phyloP scores from a whole-genome alignment of 306 rosid species.

The Lupinus albus region DNA sequence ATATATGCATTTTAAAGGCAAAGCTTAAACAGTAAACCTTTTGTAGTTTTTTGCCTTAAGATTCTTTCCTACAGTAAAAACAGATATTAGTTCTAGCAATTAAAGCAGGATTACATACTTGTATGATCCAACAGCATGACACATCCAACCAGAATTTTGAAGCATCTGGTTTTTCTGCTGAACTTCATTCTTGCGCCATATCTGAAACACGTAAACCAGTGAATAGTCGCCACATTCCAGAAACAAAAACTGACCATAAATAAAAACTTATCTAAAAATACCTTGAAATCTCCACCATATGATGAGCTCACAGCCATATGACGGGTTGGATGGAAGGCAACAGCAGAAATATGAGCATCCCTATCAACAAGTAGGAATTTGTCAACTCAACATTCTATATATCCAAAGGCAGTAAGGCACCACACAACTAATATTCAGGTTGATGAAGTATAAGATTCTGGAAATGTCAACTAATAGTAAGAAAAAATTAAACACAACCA shows the following conservation, averaged over 20 bases:
- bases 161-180: conserved; percentile 50
- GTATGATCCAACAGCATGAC: conserved; percentile 94
- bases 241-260: conserved; percentile 13
- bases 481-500: conserved; percentile 20
- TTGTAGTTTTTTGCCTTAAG: conserved; percentile 16
- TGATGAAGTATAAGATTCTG: conserved; percentile 27
- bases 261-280: conserved; percentile 34
- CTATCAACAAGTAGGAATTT: conserved; percentile 47
- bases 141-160: conserved; percentile 79
- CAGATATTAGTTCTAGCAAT: conserved; percentile 24
- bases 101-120: conserved; percentile 60
- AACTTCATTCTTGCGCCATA: conserved; percentile 71
- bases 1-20: conserved; percentile 6
- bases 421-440: conserved; percentile 26
- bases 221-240: conserved; percentile 5
- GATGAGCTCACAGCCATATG: conserved; percentile 84
- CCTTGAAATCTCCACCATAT: conserved; percentile 97
- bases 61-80: conserved; percentile 13
- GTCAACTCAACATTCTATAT: conserved; percentile 25
- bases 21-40: neutral
- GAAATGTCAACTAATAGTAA: neutral
- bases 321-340: conserved; percentile 74
- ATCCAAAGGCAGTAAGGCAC: conserved; percentile 24
- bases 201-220: conserved; percentile 54
- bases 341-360: conserved; percentile 78